Evolutionary conservation across 2,329 filamentous ascomycete genomes (phyloP).

Genomic region (Diaporthe sp.): DNA sequence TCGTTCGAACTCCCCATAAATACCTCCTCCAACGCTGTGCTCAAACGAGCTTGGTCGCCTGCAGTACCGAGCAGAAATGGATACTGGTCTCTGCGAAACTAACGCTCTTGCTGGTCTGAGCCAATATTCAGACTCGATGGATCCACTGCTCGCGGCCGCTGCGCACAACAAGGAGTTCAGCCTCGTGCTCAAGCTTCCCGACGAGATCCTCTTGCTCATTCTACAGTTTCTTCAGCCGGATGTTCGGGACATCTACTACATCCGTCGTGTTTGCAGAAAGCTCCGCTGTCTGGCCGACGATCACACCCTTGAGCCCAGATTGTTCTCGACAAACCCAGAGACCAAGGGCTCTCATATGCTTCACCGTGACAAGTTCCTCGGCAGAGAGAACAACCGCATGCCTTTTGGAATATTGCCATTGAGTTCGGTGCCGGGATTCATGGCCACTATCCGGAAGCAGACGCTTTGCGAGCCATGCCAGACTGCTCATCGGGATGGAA

Average conservation of each 20-base stretch:
- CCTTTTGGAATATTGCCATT: not conserved
- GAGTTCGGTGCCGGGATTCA: not conserved
- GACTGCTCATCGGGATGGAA: not conserved
- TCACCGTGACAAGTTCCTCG: not conserved
- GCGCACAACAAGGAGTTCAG: not conserved
- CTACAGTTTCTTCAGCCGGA: not conserved
- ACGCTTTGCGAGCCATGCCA: not conserved
- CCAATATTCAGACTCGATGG: not conserved
- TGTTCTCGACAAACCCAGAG: not conserved
- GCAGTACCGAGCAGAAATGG: not conserved
- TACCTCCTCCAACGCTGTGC: no score
- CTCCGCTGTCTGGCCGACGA: not conserved
- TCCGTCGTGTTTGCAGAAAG: constrained; percentile 4
- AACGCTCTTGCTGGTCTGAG: not conserved
- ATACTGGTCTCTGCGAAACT: not conserved
- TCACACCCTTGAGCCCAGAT: not conserved
- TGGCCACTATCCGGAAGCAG: not conserved
- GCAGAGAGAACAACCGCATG: not conserved
- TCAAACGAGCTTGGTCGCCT: not conserved
- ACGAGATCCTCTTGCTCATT: constrained; percentile 2
- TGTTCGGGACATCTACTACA: not conserved
- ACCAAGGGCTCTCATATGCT: not conserved
- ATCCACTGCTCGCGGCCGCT: not conserved
- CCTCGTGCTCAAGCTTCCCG: not conserved
- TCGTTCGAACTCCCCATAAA: no score